phyloP scores from a whole-genome alignment of 2,329 filamentous ascomycete genomes.

The Microdochium trichocladiopsis region DNA sequence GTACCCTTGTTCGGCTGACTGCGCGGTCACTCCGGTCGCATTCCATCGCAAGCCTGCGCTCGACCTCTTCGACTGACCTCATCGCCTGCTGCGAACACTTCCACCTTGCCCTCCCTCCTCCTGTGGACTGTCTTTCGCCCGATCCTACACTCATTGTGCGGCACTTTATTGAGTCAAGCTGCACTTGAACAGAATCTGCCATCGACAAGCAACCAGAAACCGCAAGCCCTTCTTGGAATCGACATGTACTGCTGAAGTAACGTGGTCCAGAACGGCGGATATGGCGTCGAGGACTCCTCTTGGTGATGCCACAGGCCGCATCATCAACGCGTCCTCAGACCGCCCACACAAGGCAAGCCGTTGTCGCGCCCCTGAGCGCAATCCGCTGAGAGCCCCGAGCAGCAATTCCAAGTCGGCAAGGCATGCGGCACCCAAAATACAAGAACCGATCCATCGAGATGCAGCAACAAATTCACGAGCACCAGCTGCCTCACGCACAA shows the following conservation, averaged over 20 bases:
- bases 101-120: not conserved
- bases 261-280: not conserved
- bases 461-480: slow-evolving; percentile 2
- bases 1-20: not conserved
- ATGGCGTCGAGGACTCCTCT: slow-evolving; percentile 15
- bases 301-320: slow-evolving; percentile 18
- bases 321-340: slow-evolving; percentile 13
- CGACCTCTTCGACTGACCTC: not conserved
- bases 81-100: not conserved
- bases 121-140: not conserved
- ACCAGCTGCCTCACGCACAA: slow-evolving; percentile 1
- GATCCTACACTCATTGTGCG: not conserved
- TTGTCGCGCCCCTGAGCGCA: slow-evolving; percentile 6
- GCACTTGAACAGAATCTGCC: not conserved
- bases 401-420: slow-evolving; percentile 3
- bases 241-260: not conserved
- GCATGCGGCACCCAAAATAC: not conserved
- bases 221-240: not conserved
- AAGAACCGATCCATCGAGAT: slow-evolving; percentile 1
- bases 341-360: slow-evolving; percentile 9
- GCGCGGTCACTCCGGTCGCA: not conserved
- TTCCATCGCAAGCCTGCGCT: not conserved
- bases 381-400: slow-evolving; percentile 12
- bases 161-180: not conserved
- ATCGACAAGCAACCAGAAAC: not conserved